A percentile compares a stretch with the other conserved stretches of the same genome.
These are phyloP conservation scores for Pelargonium nanum DNA, from an alignment of 345 rosid genomes.

Conservation along the genomic window DNA sequence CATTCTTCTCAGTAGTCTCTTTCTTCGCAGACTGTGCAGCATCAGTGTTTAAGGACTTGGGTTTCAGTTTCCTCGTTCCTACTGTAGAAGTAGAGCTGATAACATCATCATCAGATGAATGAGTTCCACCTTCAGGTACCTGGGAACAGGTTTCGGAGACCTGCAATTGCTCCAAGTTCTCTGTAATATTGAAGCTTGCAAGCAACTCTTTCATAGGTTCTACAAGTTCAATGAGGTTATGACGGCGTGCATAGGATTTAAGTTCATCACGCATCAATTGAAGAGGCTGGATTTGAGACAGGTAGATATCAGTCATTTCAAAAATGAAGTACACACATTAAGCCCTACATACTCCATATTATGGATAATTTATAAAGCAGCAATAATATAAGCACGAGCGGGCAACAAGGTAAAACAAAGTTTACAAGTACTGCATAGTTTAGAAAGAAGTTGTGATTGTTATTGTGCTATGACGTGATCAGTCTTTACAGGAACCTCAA, in stretches of 20 bases:
- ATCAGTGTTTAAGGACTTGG: slow-evolving; percentile 42
- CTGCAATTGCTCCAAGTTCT: slow-evolving; percentile 41
- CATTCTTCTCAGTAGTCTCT: slow-evolving; percentile 36
- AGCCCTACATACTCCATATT: background rate
- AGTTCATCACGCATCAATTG: slow-evolving; percentile 63
- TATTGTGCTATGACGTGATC: too few relatives aligned
- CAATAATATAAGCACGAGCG: too few relatives aligned
- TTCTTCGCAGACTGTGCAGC: slow-evolving; percentile 22
- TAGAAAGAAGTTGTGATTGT: background rate
- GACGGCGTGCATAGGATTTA: slow-evolving; percentile 50
- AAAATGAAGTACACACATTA: background rate
- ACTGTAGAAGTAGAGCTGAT: slow-evolving; percentile 31
- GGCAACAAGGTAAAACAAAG: background rate
- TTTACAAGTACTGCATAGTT: background rate
- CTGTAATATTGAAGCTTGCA: slow-evolving; percentile 42
- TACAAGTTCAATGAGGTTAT: slow-evolving; percentile 42
- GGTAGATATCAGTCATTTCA: background rate
- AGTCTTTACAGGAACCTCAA: too few relatives aligned
- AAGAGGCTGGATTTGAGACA: slow-evolving; percentile 37
- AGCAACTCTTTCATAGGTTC: slow-evolving; percentile 47
- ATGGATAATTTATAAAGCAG: background rate
- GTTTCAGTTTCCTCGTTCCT: slow-evolving; percentile 39
- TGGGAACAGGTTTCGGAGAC: slow-evolving; percentile 49
- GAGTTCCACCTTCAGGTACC: slow-evolving; percentile 45
- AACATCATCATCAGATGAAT: slow-evolving; percentile 55